Conservation (phyloP, 2,329 filamentous ascomycete species). For the Arthrobotrys entomopaga region DNA sequence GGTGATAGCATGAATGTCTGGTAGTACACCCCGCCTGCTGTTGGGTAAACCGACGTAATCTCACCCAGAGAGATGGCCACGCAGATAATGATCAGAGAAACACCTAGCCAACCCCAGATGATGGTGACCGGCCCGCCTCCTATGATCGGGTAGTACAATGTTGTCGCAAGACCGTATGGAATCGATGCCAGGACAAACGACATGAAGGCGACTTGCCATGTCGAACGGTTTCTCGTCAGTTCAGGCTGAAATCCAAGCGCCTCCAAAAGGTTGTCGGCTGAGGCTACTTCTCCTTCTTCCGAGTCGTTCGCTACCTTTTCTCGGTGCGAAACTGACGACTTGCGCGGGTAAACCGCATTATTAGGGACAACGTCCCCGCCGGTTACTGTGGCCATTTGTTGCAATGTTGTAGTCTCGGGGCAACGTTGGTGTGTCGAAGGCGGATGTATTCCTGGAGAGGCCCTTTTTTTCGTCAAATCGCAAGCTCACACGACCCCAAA, state of each 20-base stretch:
- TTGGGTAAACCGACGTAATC: constrained; percentile 79
- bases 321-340: constrained; percentile 34
- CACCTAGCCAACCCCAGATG: constrained; percentile 77
- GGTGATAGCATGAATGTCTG: constrained; percentile 79
- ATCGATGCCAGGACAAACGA: constrained; percentile 80
- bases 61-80: constrained; percentile 77
- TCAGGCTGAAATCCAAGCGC: constrained; percentile 75
- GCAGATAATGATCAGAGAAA: constrained; percentile 76
- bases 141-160: constrained; percentile 73
- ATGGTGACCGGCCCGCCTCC: constrained; percentile 75
- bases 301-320: constrained; percentile 28
- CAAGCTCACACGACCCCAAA: constrained; percentile 24
- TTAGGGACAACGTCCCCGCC: constrained; percentile 32
- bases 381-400: constrained; percentile 39
- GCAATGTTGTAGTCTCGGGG: no score
- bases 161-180: constrained; percentile 78
- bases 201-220: constrained; percentile 77
- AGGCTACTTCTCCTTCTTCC: constrained; percentile 55
- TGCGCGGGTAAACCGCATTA: constrained; percentile 40
- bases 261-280: constrained; percentile 72
- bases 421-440: constrained; percentile 3
- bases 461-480: constrained; percentile 22
- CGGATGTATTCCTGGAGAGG: not conserved
- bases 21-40: constrained; percentile 81
- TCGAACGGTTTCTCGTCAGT: constrained; percentile 72